A percentile compares a stretch with the other conserved stretches of the same genome.
These are phyloP conservation scores for Peniophora sp. DNA, from an alignment of 1,284 basidiomycete genomes.

Conservation along the genomic window DNA sequence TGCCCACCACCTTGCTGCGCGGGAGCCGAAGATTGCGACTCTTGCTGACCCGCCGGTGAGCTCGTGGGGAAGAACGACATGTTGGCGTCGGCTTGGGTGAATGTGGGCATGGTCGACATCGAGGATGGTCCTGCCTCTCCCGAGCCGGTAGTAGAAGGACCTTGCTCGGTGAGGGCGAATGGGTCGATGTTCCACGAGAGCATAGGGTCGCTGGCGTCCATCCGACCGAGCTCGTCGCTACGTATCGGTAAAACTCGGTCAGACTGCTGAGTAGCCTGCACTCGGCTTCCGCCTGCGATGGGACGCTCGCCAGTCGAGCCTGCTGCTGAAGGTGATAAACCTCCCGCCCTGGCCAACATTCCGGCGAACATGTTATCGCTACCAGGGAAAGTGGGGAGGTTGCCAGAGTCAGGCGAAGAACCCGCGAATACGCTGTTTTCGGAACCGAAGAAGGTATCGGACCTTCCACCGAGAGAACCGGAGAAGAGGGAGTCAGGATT, in stretches of 20 bases:
- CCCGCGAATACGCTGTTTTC: background rate
- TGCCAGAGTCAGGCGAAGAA: background rate
- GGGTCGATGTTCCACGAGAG: background rate
- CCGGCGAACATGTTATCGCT: background rate
- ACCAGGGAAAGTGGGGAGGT: background rate
- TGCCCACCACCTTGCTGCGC: background rate
- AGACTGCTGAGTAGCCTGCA: conserved; percentile 15
- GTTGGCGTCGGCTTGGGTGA: background rate
- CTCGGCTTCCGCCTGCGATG: conserved; percentile 9
- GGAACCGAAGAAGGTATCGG: too few species aligned
- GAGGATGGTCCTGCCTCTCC: background rate
- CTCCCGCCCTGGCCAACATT: background rate
- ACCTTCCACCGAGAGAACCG: too few species aligned
- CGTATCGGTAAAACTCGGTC: conserved; percentile 35
- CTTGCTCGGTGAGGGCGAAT: background rate
- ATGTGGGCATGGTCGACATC: background rate
- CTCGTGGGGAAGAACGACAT: background rate
- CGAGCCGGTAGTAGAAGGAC: background rate
- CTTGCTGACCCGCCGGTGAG: background rate
- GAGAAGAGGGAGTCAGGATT: background rate
- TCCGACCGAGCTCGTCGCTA: conserved; percentile 45
- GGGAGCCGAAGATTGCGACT: background rate
- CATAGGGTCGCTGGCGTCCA: conserved; percentile 12
- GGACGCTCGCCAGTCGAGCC: conserved; percentile 12
- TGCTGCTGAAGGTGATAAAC: background rate